Evolutionary conservation across 2,329 filamentous ascomycete species (phyloP), one percentile per base, ranked within the genome.

Genomic region (Ascochyta pisi): DNA sequence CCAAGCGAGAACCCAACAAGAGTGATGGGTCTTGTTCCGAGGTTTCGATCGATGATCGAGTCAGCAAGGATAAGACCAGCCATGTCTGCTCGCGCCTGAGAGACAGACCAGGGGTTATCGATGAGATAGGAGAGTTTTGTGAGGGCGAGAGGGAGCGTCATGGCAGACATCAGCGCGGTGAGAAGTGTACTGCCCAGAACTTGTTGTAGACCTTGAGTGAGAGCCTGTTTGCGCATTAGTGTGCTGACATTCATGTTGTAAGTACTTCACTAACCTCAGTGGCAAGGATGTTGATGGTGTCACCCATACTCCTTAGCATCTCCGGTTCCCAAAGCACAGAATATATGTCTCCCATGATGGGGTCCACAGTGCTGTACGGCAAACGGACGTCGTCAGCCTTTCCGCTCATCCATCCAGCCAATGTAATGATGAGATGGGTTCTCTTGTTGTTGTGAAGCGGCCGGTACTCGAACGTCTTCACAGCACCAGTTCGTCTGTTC

Each of bases 31-130:
- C 95, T 85, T 6, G 92, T 92, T 15, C 95, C 95, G 19, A 99
- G 82, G 71, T 96, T 97, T 44, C 92, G 87, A 66, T 96, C 92
- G 58, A 96, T 90, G 31, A 99, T 81, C 0, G 94, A 97, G 75
- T 99, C 95, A 1, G 95, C 95, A 50, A 99, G 83, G 73, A 99
- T 96, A 42, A 96, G 84, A 3, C 95, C 95, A 7, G 94, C 91
- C 52, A 91, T 84, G 68, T 90, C 93, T 27, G 95, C 95, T 66
- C 95, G 87, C 68, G 95, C 92, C 45, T 96, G 84, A 1, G 95
- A 98, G n/a, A 97, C 93, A 24, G 90, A 92, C 95, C 95, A 99
- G 0, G 95, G 95, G 70, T 99, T 99, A 76, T 99, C 95, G 63
- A 99, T 97, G 19, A 99, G 83, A 71, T 99, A 99, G 0, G 94